Evolutionary conservation across 352 stramenopile genomes (phyloP), one percentile per base, ranked within the genome.

Genomic region (Phytophthora citricola): DNA sequence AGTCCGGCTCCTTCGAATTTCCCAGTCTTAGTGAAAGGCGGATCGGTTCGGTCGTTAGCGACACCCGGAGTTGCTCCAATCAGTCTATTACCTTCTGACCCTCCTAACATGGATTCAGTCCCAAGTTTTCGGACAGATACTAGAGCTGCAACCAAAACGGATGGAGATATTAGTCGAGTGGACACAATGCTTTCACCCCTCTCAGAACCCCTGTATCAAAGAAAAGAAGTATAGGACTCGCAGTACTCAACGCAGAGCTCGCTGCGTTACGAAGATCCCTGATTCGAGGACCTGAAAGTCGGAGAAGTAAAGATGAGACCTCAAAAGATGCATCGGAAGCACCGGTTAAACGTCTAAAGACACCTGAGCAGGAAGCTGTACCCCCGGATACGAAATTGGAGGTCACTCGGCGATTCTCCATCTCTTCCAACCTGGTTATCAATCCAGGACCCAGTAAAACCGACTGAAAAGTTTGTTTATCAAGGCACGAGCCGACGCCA

Each of bases 331-430:
- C 51, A 17, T 48, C 31, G 6, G 39, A 57, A 11, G 29, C 38
- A 15, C 24, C 26, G 15, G 40, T 11, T n/a, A 9, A 41, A 17
- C n/a, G 15, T 7, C 38, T 4, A 1, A 39, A 36, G 6, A 22
- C 7, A 12, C 43, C 26, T 20, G 61, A 74, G 3, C 31, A 36
- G 31, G n/a, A 54, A 12, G 39, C 57, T 20, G 2, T 27, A 24
- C 1, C 8, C 32, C 22, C 34, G 58, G 46, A 69, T 9, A 40
- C 32, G n/a, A 67, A 79, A 24, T 50, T 66, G 15, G 72, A 66
- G 17, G 60, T 82, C 4, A 71, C 75, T 1, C 57, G 79, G 9
- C 77, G 76, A 12, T 81, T 79, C 43, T 84, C 81, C 2, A 58
- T 73, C 46, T 72, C 46, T 26, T 63, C 67, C 6, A 54, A 52